Conservation (phyloP, 2,329 filamentous ascomycete genomes). For the Pseudogymnoascus sp. region DNA sequence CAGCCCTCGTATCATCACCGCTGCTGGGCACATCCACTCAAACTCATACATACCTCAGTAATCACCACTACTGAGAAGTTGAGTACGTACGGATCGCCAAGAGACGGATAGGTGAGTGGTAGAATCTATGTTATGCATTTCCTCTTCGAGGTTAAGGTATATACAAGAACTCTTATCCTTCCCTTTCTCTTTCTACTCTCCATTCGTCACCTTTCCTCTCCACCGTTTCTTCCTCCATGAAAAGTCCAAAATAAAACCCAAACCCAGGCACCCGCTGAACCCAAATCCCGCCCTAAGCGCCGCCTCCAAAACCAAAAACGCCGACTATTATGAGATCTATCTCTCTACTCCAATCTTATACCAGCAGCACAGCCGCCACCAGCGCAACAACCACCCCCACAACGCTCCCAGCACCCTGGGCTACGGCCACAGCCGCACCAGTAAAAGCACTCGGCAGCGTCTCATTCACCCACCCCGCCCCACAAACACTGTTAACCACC, state of each 20-base stretch:
- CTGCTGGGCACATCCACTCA: too few species aligned
- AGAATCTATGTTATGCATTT: not conserved
- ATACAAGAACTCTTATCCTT: not conserved
- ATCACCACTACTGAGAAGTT: too few species aligned
- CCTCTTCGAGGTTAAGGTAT: not conserved
- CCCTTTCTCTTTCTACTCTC: not conserved
- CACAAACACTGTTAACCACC: constrained; percentile 63
- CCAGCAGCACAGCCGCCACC: not conserved
- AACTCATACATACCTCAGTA: too few species aligned
- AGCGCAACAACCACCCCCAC: not conserved
- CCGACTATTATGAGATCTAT: not conserved
- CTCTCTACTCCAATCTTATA: not conserved
- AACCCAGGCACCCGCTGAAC: not conserved
- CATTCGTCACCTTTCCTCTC: too few species aligned
- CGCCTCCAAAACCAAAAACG: not conserved
- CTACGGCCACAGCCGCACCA: not conserved
- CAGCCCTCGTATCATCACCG: too few species aligned
- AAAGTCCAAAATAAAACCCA: not conserved
- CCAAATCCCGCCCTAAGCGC: not conserved
- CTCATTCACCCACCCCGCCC: constrained; percentile 49
- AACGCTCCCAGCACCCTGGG: not conserved
- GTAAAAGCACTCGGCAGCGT: constrained; percentile 37
- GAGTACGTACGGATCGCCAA: not conserved
- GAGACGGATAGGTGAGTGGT: not conserved
- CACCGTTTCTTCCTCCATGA: too few species aligned